Percentiles rank a stretch among this genome's conserved stretches.
Evolutionary conservation across 371 early-diverging fungal species (phyloP).

Genomic region (Polyrhizophydium stewartii): DNA sequence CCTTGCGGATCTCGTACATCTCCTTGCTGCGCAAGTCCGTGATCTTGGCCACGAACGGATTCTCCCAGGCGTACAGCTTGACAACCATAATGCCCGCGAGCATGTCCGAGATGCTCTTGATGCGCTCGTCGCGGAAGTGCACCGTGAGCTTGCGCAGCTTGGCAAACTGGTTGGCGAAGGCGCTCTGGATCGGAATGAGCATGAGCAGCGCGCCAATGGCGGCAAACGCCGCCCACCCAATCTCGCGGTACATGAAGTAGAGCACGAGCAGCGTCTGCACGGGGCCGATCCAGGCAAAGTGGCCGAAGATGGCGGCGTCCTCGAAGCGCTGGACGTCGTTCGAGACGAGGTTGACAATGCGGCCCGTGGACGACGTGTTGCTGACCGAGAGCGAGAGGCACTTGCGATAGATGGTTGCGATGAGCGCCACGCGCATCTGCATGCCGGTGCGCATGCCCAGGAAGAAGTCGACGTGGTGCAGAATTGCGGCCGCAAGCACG

Average conservation of each 20-base stretch:
- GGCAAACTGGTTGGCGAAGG: slow-evolving; percentile 29
- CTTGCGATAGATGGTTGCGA: slow-evolving; percentile 42
- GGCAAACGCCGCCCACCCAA: slow-evolving; percentile 31
- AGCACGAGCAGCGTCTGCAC: slow-evolving; percentile 28
- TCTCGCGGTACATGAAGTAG: slow-evolving; percentile 34
- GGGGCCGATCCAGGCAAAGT: slow-evolving; percentile 41
- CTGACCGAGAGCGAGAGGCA: slow-evolving; percentile 36
- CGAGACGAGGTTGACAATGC: slow-evolving; percentile 47
- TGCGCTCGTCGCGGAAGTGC: slow-evolving; percentile 37
- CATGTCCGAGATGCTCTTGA: slow-evolving; percentile 39
- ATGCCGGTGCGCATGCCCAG: slow-evolving; percentile 28
- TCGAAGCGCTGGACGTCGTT: slow-evolving; percentile 54
- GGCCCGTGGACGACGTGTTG: slow-evolving; percentile 40
- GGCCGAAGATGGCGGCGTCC: slow-evolving; percentile 28
- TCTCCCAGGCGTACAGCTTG: slow-evolving; percentile 49
- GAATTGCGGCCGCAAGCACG: slow-evolving; percentile 18
- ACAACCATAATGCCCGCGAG: slow-evolving; percentile 44
- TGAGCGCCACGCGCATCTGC: slow-evolving; percentile 37
- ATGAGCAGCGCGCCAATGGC: slow-evolving; percentile 24
- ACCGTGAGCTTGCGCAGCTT: slow-evolving; percentile 30
- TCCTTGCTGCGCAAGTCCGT: slow-evolving; percentile 29
- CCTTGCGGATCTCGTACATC: slow-evolving; percentile 20
- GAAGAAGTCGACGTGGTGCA: slow-evolving; percentile 43
- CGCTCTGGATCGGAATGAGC: slow-evolving; percentile 38
- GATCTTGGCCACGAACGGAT: slow-evolving; percentile 24